phyloP scores from a whole-genome alignment of 805 yeast genomes.

The Candida morakotiae region DNA sequence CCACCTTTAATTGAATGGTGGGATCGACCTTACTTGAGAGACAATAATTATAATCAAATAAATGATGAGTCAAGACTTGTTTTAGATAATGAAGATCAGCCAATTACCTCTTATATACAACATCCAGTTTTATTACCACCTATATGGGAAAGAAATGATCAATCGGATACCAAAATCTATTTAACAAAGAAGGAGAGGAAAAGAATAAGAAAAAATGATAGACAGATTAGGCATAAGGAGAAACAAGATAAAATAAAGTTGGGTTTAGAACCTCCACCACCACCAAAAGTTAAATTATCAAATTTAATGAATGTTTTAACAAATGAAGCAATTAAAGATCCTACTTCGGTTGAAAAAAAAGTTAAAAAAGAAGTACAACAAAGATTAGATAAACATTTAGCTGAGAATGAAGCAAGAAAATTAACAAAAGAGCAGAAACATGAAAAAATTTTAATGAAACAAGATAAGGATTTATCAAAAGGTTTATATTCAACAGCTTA shows the following conservation, averaged over 20 bases:
- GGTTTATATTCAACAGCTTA: constrained; percentile 62
- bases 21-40: constrained; percentile 60
- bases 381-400: constrained; percentile 55
- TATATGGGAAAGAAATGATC: constrained; percentile 48
- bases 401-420: constrained; percentile 58
- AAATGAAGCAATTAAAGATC: constrained; percentile 81
- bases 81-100: constrained; percentile 37
- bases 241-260: constrained; percentile 71
- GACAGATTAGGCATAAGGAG: constrained; percentile 61
- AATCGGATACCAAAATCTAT: constrained; percentile 41
- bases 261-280: constrained; percentile 85
- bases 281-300: constrained; percentile 79
- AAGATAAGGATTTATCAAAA: constrained; percentile 43
- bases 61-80: constrained; percentile 21
- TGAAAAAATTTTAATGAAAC: constrained; percentile 38
- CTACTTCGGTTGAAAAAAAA: constrained; percentile 75
- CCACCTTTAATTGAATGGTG: constrained; percentile 87
- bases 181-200: constrained; percentile 77
- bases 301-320: constrained; percentile 86
- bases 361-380: constrained; percentile 68
- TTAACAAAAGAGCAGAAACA: constrained; percentile 54
- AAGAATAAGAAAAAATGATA: constrained; percentile 63
- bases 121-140: constrained; percentile 72
- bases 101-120: constrained; percentile 68
- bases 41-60: constrained; percentile 32